phyloP scores from a whole-genome alignment of 768 basidiomycete species.

The Auricularia auricula-judae region DNA sequence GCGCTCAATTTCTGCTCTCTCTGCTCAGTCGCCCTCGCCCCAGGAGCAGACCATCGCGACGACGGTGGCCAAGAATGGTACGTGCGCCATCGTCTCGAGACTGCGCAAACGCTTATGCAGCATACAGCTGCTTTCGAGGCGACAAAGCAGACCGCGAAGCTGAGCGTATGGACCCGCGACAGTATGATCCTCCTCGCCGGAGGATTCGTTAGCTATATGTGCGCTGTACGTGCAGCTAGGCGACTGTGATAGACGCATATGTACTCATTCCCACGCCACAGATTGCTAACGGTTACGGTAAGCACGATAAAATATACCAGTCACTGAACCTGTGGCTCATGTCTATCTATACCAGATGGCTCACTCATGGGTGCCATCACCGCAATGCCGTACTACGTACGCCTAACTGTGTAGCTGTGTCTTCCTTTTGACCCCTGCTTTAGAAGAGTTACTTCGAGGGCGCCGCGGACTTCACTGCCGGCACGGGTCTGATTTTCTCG shows the following conservation, averaged over 20 bases:
- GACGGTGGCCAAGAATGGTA: not conserved
- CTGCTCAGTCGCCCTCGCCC: not conserved
- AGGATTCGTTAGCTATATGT: not conserved
- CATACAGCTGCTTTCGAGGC: not conserved
- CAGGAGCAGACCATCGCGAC: not conserved
- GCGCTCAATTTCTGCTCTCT: not conserved
- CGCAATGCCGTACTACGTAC: not conserved
- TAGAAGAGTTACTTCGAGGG: not conserved
- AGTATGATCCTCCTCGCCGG: not conserved
- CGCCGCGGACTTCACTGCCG: not conserved
- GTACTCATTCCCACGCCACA: not conserved
- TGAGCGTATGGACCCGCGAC: not conserved
- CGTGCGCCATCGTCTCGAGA: not conserved
- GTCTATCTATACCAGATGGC: not conserved
- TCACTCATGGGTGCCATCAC: constrained; percentile 1
- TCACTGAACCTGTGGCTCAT: not conserved
- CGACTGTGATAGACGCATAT: not conserved
- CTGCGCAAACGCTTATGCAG: not conserved
- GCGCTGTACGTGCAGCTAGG: not conserved
- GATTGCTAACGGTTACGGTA: not conserved
- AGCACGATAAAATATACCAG: not conserved
- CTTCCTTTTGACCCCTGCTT: not conserved
- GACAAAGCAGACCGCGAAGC: not conserved
- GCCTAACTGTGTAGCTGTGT: not conserved
- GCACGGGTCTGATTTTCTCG: not conserved